Base-by-base conservation (phyloP, 192 early-diverging fungal genomes). In the Backusella parvicylindrica region DNA sequence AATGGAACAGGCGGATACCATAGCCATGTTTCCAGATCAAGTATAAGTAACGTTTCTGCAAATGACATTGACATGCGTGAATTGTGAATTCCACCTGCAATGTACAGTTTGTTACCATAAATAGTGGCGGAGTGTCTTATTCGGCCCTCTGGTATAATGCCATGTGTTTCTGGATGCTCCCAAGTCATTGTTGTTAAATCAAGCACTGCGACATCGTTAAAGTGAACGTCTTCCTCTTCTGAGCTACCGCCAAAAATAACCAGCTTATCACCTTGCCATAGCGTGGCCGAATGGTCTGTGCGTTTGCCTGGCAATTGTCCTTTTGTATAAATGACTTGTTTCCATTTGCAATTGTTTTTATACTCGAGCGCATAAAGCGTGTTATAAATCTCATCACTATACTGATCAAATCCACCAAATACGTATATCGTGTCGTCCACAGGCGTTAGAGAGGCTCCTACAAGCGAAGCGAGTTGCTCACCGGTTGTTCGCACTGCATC, bases 381-480 rank as follows among this genome's bases (percentile, higher is more conserved):
- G 68, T 92, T 90, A 79, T 85, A 91, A 41, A 92, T 90, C 41
- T 89, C 90, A 73, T 90, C 89, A 12, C 85, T 89, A 69, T 90
- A 92, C 33, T 86, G 83, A 70, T 92, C 76, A 70, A 92, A 92
- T 0, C 91, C 89, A 21, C 85, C 88, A 83, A 91, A 89, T 0
- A 86, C 83, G 63, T 86, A 88, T 11, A 90, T 36, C 35, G 70
- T 70, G 47, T 81, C 69, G 11, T 73, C 77, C 6, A 84, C 79
- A 1, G 82, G 75, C 8, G 84, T 86, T 2, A 82, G 69, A 33
- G 82, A 82, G 21, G 84, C 84, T 68, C 81, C 81, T 8, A 86
- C 84, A 1, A 84, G 65, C 9, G 77, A 81, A 41, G 75, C 79
- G 18, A 85, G 28, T 5, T 74, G 70, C 38, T 79, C 81, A 3